Conservation (phyloP, 208 protist genomes). For the Crithidia bombi region DNA sequence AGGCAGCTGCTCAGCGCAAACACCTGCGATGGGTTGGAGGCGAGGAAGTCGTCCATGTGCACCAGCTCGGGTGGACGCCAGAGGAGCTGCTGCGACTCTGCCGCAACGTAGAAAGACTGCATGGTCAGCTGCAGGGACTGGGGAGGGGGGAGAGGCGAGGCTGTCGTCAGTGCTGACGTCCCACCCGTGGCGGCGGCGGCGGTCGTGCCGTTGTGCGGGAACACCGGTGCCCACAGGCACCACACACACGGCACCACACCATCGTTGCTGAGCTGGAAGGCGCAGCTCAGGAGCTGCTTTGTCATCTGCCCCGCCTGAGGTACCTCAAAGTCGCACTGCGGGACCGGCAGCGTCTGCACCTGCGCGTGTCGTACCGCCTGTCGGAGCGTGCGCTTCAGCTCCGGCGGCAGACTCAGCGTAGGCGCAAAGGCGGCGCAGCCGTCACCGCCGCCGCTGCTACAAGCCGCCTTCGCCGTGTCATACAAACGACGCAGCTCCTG, state of each 20-base stretch:
- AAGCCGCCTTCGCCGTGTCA: conserved; percentile 5
- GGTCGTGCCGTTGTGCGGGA: neutral
- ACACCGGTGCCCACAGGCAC: conserved; percentile 39
- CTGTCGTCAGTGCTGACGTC: conserved; percentile 1
- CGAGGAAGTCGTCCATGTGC: conserved; percentile 32
- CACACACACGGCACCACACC: conserved; percentile 47
- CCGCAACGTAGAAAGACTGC: conserved; percentile 45
- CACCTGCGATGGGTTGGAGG: conserved; percentile 43
- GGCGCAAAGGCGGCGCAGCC: conserved; percentile 1
- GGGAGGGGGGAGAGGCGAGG: conserved; percentile 3
- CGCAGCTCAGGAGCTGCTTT: conserved; percentile 38
- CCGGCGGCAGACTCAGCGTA: neutral
- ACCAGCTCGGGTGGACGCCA: conserved; percentile 46
- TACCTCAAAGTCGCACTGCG: conserved; percentile 32
- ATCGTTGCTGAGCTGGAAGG: conserved; percentile 56
- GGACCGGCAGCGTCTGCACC: conserved; percentile 29
- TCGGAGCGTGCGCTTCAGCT: conserved; percentile 22
- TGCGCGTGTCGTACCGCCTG: conserved; percentile 28
- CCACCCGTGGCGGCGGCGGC: neutral
- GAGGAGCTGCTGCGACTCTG: conserved; percentile 34
- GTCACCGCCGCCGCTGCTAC: conserved; percentile 11
- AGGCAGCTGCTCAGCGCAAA: conserved; percentile 37
- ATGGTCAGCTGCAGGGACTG: conserved; percentile 38
- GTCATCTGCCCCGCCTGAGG: conserved; percentile 9
- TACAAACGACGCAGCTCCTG: conserved; percentile 27